phyloP scores from a whole-genome alignment of 768 basidiomycete species.

The Auricularia heimuer region DNA sequence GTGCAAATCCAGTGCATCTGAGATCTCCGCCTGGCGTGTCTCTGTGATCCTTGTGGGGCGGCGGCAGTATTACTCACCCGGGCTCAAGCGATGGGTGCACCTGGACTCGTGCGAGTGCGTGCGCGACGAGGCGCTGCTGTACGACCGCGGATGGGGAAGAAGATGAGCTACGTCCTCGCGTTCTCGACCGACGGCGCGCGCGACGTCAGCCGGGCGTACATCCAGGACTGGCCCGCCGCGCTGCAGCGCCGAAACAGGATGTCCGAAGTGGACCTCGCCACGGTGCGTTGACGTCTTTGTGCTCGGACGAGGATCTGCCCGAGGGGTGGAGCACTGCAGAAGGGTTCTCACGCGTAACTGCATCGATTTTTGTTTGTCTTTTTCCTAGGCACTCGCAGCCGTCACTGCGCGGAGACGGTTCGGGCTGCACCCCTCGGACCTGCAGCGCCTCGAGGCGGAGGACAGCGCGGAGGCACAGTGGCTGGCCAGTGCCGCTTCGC shows the following conservation, averaged over 20 bases:
- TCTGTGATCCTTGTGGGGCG: background rate
- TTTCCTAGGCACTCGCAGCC: slow-evolving; percentile 14
- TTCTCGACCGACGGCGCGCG: slow-evolving; percentile 15
- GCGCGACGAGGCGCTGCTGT: slow-evolving; percentile 26
- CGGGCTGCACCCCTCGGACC: slow-evolving; percentile 7
- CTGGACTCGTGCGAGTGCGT: slow-evolving; percentile 30
- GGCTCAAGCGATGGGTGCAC: slow-evolving; percentile 27
- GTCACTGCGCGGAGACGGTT: slow-evolving; percentile 16
- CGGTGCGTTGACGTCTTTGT: slow-evolving; percentile 11
- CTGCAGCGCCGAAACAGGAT: slow-evolving; percentile 7
- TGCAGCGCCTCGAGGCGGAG: slow-evolving; percentile 13
- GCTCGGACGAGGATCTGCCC: too few species aligned
- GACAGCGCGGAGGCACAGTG: slow-evolving; percentile 18
- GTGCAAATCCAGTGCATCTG: background rate
- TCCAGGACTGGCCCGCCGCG: slow-evolving; percentile 8
- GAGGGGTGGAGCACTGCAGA: background rate
- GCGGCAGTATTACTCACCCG: slow-evolving; percentile 16
- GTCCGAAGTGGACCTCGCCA: slow-evolving; percentile 15
- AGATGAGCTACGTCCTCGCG: slow-evolving; percentile 24
- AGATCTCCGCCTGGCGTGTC: background rate
- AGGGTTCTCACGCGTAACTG: background rate
- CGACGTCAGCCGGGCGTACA: slow-evolving; percentile 17
- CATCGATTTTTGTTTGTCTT: too few species aligned
- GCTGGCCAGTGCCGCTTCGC: slow-evolving; percentile 11
- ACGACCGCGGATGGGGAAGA: slow-evolving; percentile 32